These are phyloP conservation scores for Penicillium argentinense DNA, from an alignment of 495 filamentous ascomycete genomes.

Conservation along the genomic window DNA sequence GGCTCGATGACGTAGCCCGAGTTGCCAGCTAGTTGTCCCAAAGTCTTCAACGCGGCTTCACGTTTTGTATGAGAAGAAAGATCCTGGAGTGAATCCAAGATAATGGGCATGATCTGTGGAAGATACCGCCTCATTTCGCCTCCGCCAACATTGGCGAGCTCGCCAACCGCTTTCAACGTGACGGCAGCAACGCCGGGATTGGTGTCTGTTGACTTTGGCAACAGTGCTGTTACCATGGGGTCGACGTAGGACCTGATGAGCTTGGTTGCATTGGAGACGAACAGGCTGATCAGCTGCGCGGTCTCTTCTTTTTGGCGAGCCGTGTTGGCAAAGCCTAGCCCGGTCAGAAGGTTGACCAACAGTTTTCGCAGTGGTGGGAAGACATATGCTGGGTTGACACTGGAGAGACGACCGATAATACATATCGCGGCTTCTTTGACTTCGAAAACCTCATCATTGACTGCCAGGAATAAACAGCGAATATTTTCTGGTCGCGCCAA, in stretches of 20 bases:
- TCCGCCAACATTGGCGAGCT: conserved; percentile 89
- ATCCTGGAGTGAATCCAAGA: conserved; percentile 89
- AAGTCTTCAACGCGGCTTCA: conserved; percentile 83
- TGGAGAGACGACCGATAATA: conserved; percentile 90
- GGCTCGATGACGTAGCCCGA: conserved; percentile 97
- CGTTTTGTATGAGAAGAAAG: conserved; percentile 84
- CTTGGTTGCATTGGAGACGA: conserved; percentile 85
- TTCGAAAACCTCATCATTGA: conserved; percentile 91
- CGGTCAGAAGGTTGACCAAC: conserved; percentile 91
- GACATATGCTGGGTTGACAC: conserved; percentile 93
- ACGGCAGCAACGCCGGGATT: conserved; percentile 87
- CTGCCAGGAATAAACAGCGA: conserved; percentile 86
- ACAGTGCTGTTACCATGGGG: conserved; percentile 84
- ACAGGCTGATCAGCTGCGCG: conserved; percentile 85
- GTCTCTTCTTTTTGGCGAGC: conserved; percentile 93
- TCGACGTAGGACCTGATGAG: conserved; percentile 94
- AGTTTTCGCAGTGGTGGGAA: conserved; percentile 92
- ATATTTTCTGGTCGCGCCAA: conserved; percentile 95
- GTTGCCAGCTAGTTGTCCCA: conserved; percentile 90
- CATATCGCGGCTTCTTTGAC: conserved; percentile 93
- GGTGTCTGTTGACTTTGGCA: conserved; percentile 81
- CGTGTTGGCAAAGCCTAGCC: conserved; percentile 93
- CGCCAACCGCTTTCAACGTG: conserved; percentile 89
- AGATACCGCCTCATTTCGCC: conserved; percentile 87
- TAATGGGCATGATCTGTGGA: conserved; percentile 87